Evolutionary conservation across 805 yeast genomes (phyloP), one percentile per base, ranked within the genome.

Genomic region (Candida tammaniensis): DNA sequence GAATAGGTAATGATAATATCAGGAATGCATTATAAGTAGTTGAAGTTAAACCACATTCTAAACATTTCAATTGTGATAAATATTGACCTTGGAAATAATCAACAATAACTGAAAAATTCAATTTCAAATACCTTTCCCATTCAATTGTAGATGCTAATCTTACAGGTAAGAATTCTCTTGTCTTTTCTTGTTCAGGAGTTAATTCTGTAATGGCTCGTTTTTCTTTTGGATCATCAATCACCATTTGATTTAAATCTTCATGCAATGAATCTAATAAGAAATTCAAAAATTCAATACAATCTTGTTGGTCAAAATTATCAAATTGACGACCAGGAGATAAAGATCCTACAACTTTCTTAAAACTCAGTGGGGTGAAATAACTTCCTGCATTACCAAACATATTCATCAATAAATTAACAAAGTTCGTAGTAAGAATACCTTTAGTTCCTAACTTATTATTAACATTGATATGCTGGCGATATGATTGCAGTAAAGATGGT

Each of bases 71-170:
- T 35, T 76, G 80, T n/a, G 94, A 84, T 31, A 83, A 71, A 49
- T 82, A 84, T 57, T 89, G 97, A 1, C 97, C 98, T 53, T 86
- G 95, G 54, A 86, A 86, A 33, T 78, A 72, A 46, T 85, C 89
- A 2, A 85, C 93, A 16, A 89, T 72, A 1, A 81, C 70, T 24
- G 96, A 86, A 44, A 82, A 80, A 52, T 89, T 87, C 14, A 85
- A 73, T 38, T 78, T 80, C 36, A 86, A 62, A 53, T 87, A 87
- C 38, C 94, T 65, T 50, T 86, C 95, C 98, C 98, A 89, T 54
- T 89, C 96, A 31, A 87, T 76, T 0, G 93, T 76, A 0, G 95
- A 80, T 0, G 95, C 96, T 17, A 84, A 66, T 38, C 96, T 69
- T 2, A 87, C 70, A 0, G 94, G 83, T 49, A 86, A 58, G 17